phyloP scores from a whole-genome alignment of 139 green algal species.

The Picochlorum costavermella region DNA sequence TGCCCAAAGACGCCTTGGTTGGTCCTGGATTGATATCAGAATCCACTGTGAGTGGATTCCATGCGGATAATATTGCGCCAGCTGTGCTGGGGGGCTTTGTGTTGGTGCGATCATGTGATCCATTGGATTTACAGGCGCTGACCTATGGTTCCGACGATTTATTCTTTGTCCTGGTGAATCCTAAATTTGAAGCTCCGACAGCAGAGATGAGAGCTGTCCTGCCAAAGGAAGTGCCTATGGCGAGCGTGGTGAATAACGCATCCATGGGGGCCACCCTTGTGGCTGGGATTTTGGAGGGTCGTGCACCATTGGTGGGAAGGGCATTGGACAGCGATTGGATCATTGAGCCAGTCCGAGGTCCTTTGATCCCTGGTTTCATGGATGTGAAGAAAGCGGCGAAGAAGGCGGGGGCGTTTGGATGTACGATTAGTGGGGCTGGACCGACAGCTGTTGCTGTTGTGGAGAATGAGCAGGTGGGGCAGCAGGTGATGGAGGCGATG shows the following conservation, averaged over 20 bases:
- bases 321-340: slow-evolving; percentile 84
- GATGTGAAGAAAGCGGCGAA: slow-evolving; percentile 85
- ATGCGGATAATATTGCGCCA: slow-evolving; percentile 94
- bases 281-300: slow-evolving; percentile 67
- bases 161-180: slow-evolving; percentile 91
- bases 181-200: slow-evolving; percentile 86
- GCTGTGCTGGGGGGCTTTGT: slow-evolving; percentile 90
- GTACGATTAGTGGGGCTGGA: slow-evolving; percentile 92
- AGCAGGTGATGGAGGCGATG: slow-evolving; percentile 72
- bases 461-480: slow-evolving; percentile 43
- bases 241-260: slow-evolving; percentile 72
- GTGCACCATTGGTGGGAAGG: slow-evolving; percentile 64
- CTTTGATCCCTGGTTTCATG: slow-evolving; percentile 87
- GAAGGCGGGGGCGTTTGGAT: slow-evolving; percentile 78
- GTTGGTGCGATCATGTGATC: slow-evolving; percentile 70
- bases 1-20: slow-evolving; percentile 73
- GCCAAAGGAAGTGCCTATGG: slow-evolving; percentile 77
- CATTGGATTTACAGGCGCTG: slow-evolving; percentile 60
- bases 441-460: slow-evolving; percentile 93
- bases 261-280: slow-evolving; percentile 75
- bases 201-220: slow-evolving; percentile 90
- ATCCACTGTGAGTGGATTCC: slow-evolving; percentile 86
- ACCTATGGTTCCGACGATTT: slow-evolving; percentile 35
- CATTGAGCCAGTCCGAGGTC: slow-evolving; percentile 82
- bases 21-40: slow-evolving; percentile 74